Percentiles rank a stretch among this genome's conserved stretches.
These are phyloP conservation scores for Cucurbitaria berberidis DNA, from an alignment of 2,329 filamentous ascomycete species.

Conservation along the genomic window DNA sequence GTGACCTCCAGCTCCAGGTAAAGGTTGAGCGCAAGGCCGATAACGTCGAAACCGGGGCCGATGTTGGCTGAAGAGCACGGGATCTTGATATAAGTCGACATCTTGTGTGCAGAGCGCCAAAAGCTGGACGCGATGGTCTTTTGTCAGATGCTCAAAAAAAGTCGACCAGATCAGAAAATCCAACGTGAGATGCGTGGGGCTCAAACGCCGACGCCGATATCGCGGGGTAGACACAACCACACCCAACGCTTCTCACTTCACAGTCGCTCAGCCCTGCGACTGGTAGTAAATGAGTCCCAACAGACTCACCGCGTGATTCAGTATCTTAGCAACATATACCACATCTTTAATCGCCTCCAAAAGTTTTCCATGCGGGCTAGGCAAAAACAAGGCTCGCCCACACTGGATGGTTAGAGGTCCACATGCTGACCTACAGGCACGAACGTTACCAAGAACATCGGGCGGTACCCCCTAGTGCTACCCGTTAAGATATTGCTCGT, in stretches of 20 bases:
- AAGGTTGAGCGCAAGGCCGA: constrained; percentile 90
- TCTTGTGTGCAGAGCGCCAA: constrained; percentile 22
- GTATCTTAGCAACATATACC: too few species aligned
- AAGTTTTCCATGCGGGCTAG: too few species aligned
- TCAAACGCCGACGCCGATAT: constrained; percentile 14
- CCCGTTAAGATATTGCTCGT: too few species aligned
- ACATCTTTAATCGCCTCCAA: too few species aligned
- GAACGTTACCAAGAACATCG: too few species aligned
- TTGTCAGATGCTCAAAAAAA: constrained; percentile 13
- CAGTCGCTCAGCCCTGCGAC: too few species aligned
- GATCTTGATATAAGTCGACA: constrained; percentile 70
- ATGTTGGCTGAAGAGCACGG: constrained; percentile 98
- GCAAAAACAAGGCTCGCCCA: too few species aligned
- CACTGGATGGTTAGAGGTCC: too few species aligned
- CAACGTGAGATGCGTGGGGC: constrained; percentile 15
- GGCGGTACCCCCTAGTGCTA: too few species aligned
- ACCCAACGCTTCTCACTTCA: constrained; percentile 1
- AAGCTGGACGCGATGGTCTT: constrained; percentile 10
- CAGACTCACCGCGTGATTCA: too few species aligned
- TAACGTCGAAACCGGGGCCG: constrained; percentile 94
- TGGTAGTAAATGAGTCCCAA: too few species aligned
- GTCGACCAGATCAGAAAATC: constrained; percentile 5
- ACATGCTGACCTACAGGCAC: too few species aligned
- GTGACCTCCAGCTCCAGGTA: constrained; percentile 90
- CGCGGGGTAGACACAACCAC: constrained; percentile 4